Evolutionary conservation across 495 filamentous ascomycete species (phyloP).

Genomic region (Geoglossum glabrum): DNA sequence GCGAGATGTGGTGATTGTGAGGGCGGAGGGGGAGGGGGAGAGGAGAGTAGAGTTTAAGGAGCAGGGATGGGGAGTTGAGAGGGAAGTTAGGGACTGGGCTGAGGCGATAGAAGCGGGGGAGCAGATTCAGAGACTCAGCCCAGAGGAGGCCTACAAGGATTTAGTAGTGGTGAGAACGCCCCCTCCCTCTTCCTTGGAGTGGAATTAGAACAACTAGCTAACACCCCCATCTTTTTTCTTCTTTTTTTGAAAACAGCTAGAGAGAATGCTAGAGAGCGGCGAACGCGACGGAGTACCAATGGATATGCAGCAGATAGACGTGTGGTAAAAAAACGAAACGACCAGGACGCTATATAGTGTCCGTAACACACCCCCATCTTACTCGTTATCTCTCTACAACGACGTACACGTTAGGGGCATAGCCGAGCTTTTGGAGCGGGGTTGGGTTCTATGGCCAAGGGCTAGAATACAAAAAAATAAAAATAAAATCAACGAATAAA

Average conservation of each 20-base stretch:
- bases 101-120: slow-evolving; percentile 28
- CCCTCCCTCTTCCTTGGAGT: not conserved
- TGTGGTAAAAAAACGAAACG: not conserved
- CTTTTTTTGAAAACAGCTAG: not conserved
- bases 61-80: slow-evolving; percentile 36
- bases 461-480: too few relatives aligned
- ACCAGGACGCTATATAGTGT: not conserved
- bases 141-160: slow-evolving; percentile 49
- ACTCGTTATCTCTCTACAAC: too few relatives aligned
- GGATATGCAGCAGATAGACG: not conserved
- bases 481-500: too few relatives aligned
- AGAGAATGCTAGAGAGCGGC: slow-evolving; percentile 3
- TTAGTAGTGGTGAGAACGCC: slow-evolving; percentile 37
- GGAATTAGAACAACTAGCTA: too few relatives aligned
- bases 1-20: slow-evolving; percentile 25
- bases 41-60: slow-evolving; percentile 31
- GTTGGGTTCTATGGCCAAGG: too few relatives aligned
- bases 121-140: slow-evolving; percentile 32
- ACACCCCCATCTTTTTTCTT: not conserved
- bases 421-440: too few relatives aligned
- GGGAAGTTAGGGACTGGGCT: slow-evolving; percentile 49
- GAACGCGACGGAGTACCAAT: not conserved
- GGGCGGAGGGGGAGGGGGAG: slow-evolving; percentile 18
- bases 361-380: too few relatives aligned
- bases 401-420: too few relatives aligned